These are phyloP conservation scores for Nothophoma quercina DNA, from an alignment of 2,329 filamentous ascomycete species.

Conservation along the genomic window DNA sequence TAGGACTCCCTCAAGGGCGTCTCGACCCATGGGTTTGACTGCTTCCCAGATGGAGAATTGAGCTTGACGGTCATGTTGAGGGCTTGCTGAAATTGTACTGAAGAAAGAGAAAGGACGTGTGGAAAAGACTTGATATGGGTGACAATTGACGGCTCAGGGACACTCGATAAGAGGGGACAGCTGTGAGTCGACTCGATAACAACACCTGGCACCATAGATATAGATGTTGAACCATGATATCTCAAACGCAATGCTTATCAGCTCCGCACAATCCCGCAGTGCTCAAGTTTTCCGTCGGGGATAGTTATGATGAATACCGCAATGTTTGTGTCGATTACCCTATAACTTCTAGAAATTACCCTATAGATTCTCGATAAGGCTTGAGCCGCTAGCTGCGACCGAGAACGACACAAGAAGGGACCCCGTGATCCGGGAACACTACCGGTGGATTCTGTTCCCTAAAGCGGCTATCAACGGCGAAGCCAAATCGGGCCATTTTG, in stretches of 20 bases:
- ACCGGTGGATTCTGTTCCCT: slow-evolving; percentile 39
- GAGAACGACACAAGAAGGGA: slow-evolving; percentile 37
- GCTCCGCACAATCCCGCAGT: slow-evolving; percentile 32
- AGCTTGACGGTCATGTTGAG: slow-evolving; percentile 37
- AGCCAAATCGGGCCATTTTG: slow-evolving; percentile 27
- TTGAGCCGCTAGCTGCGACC: slow-evolving; percentile 26
- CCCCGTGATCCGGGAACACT: slow-evolving; percentile 23
- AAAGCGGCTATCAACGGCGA: slow-evolving; percentile 43
- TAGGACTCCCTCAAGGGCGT: slow-evolving; percentile 75
- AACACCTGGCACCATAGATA: slow-evolving; percentile 6
- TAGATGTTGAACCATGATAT: slow-evolving; percentile 1
- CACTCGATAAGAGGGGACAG: slow-evolving; percentile 6
- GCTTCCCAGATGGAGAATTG: slow-evolving; percentile 29
- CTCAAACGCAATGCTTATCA: slow-evolving; percentile 29
- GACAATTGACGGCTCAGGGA: background rate
- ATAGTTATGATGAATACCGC: slow-evolving; percentile 18
- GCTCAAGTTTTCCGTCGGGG: slow-evolving; percentile 18
- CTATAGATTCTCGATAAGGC: slow-evolving; percentile 44
- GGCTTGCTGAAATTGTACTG: background rate
- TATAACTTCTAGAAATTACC: slow-evolving; percentile 44
- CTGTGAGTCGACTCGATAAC: slow-evolving; percentile 11
- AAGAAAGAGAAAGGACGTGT: slow-evolving; percentile 14
- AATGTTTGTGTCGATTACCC: slow-evolving; percentile 44
- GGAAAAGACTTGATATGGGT: slow-evolving; percentile 2
- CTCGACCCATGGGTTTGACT: slow-evolving; percentile 66